Base-by-base conservation (phyloP, 2,329 filamentous ascomycete genomes). In the Verticillium zaregamsianum region DNA sequence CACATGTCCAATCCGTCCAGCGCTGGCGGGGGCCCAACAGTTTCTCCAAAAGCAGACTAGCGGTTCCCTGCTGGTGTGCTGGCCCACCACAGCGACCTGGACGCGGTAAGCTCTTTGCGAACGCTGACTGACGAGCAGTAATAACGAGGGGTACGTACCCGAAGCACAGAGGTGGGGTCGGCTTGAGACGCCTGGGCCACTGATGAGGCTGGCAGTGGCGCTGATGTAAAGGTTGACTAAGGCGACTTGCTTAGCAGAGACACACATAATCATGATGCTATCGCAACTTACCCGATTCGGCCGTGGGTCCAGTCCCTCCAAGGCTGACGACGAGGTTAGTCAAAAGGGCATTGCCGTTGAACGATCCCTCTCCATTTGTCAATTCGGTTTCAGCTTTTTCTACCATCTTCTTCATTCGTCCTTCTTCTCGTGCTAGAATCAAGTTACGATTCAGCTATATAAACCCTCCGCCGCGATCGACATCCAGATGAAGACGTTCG, bases 181-280 rank as follows among this genome's bases (percentile, higher is more conserved):
- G 8, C 6, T 1, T 14, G 33, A 28, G 28, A 35, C 33, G 14
- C 33, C 33, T 35, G 33, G 33, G 14, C 33, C 33, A 35, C 33
- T 35, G 3, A 14, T 35, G 33, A 35, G 33, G 33, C 33, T 35
- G 33, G 25, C 14, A 20, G 45, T 17, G 20, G 37, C 67, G 69
- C 69, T 70, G 69, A 70, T 70, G 69, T 70, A 70, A 70, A 68
- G 45, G 31, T 65, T 70, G 66, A 70, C 67, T 70, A 70, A 70
- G 59, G 58, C 52, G 49, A 28, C 37, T 55, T 58, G 63, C 65
- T 66, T 60, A 63, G 55, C 59, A 62, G 63, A 61, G 45, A 32
- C 54, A 39, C 49, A 56, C 60, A 61, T 55, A 28, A 62, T 58
- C 45, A 52, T 52, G n/a, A 52, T 14, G n/a, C n/a, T 23, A 52